Conservation (phyloP, 768 basidiomycete species). For the Arthromyces matolae region DNA sequence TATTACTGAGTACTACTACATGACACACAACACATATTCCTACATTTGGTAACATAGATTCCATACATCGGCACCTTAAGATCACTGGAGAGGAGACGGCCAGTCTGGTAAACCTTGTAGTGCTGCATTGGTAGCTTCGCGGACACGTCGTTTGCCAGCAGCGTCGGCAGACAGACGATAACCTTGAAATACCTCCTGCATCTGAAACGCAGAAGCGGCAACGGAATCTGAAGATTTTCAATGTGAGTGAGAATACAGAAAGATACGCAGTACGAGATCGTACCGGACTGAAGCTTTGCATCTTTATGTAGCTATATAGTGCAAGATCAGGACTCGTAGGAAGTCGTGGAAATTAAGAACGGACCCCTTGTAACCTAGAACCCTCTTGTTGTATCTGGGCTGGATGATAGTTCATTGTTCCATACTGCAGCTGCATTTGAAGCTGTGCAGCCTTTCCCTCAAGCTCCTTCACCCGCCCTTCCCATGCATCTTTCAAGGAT, state of each 20-base stretch:
- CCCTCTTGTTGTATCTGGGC: conserved; percentile 53
- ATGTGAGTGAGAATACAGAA: background rate
- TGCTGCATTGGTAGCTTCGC: conserved; percentile 77
- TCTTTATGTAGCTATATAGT: conserved; percentile 50
- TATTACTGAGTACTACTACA: no score
- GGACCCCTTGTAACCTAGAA: conserved; percentile 55
- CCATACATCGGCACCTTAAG: conserved; percentile 8
- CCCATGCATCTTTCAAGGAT: conserved; percentile 64
- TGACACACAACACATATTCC: conserved; percentile 1
- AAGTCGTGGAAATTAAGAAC: conserved; percentile 19
- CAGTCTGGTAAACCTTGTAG: conserved; percentile 70
- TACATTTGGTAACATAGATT: background rate
- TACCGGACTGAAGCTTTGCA: conserved; percentile 50
- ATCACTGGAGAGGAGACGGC: conserved; percentile 47
- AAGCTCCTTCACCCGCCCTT: conserved; percentile 52
- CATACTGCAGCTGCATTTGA: conserved; percentile 41
- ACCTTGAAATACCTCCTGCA: conserved; percentile 67
- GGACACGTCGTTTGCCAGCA: conserved; percentile 70
- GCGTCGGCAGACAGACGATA: conserved; percentile 73
- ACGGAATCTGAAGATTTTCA: conserved; percentile 46
- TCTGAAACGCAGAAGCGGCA: conserved; percentile 69
- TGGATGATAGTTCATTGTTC: conserved; percentile 42
- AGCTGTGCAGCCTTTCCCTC: conserved; percentile 42
- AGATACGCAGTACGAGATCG: conserved; percentile 11
- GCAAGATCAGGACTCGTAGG: conserved; percentile 5